Base-by-base conservation (phyloP, 352 stramenopile genomes). In the Phytophthora crassamura region DNA sequence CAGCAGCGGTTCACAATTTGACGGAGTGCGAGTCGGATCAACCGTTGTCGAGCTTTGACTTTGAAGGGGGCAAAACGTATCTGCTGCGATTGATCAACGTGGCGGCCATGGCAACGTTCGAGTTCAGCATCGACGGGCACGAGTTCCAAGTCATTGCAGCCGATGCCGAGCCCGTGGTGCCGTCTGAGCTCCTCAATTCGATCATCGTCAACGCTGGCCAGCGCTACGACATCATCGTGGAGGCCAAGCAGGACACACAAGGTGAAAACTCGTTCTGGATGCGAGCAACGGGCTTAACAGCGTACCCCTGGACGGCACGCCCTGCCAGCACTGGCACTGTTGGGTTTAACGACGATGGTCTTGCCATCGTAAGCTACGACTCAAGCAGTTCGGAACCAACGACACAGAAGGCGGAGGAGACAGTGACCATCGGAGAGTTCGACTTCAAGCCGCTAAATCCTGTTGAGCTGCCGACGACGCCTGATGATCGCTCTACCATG, bases 111-210 rank as follows among this genome's bases (percentile, higher is more conserved):
- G 67, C 48, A 0, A 51, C 52, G 5, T 77, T 80, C 48, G 59
- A 75, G 14, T 60, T 80, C 46, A 80, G 64, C 48, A 74, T 80
- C 34, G 72, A 80, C 48, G 57, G 36, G 7, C 72, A 80, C 59
- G 39, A 69, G 12, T 71, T 80, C 30, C 55, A 62, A 7, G 68
- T 80, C 5, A 52, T 80, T 3, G 69, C 58, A 4, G 61, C 55
- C 7, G 72, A 77, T 32, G 48, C 55, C 0, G 66, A 75, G 28
- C 42, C 56, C 3, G 42, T 75, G 5, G 28, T 49, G 20, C 68
- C 64, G 5, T 56, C 53, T 0, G 6, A 57, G 0, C 39, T 40
- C 5, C 45, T 73, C 42, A 74, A 64, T 59, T 63, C 49, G 0
- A 50, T 80, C 20, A 54, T 39, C 2, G 30, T 77, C 42, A 72